Conservation (phyloP, 2,329 filamentous ascomycete genomes). For the Aspergillus luchuensis region DNA sequence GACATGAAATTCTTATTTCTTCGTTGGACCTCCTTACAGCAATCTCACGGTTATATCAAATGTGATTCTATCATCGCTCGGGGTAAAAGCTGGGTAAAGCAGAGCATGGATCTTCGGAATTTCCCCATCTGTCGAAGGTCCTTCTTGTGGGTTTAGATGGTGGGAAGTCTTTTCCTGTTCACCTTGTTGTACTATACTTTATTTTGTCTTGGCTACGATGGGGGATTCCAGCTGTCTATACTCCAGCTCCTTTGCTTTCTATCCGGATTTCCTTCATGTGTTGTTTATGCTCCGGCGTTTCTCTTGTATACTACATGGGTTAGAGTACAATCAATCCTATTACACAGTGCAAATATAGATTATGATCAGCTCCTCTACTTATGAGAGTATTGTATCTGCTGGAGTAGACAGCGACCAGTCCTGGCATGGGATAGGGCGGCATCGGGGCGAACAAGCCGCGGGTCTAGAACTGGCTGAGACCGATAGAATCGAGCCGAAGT, state of each 20-base stretch:
- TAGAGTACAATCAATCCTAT: slow-evolving; percentile 10
- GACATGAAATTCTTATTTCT: slow-evolving; percentile 10
- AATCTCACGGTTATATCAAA: slow-evolving; percentile 3
- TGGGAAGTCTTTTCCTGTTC: background rate
- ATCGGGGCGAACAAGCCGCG: background rate
- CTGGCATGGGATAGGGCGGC: background rate
- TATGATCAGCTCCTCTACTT: background rate
- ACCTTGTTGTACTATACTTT: slow-evolving; percentile 9
- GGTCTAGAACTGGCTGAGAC: background rate
- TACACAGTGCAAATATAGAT: background rate
- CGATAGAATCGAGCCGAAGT: background rate
- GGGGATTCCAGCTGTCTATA: slow-evolving; percentile 4
- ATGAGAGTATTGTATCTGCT: background rate
- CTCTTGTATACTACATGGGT: slow-evolving; percentile 23
- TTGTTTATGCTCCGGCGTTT: slow-evolving; percentile 22
- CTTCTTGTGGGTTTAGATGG: background rate
- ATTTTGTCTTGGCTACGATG: slow-evolving; percentile 7
- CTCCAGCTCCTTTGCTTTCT: slow-evolving; percentile 10
- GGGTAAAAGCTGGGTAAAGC: background rate
- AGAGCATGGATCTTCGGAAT: background rate
- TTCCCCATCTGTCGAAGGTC: background rate
- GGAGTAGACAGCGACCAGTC: background rate
- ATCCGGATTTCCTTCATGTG: slow-evolving; percentile 11
- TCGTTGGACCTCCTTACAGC: slow-evolving; percentile 6
- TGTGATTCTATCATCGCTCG: background rate